phyloP scores from a whole-genome alignment of 169 alveolate genomes.

The Plasmodium ovale region DNA sequence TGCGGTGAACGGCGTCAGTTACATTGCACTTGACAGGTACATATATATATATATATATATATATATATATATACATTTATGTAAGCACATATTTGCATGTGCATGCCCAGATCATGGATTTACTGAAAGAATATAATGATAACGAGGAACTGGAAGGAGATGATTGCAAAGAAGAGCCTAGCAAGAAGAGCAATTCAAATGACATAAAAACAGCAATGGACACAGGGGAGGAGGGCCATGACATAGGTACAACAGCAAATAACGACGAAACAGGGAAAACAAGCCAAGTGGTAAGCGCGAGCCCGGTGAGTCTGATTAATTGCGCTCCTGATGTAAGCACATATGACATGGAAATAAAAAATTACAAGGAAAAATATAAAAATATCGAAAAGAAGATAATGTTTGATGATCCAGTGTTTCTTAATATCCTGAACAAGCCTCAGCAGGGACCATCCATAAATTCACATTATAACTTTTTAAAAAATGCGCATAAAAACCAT shows the following conservation, averaged over 20 bases:
- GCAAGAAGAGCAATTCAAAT: background rate
- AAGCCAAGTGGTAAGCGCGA: background rate
- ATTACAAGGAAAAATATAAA: conserved; percentile 70
- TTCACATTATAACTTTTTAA: conserved; percentile 73
- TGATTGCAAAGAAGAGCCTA: background rate
- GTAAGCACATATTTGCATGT: background rate
- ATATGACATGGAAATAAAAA: conserved; percentile 73
- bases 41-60: too few relatives aligned
- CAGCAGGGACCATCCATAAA: conserved; percentile 77
- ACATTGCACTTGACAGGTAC: too few relatives aligned
- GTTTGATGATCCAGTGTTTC: conserved; percentile 59
- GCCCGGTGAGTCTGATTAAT: conserved; percentile 76
- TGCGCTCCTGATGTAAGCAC: conserved; percentile 85
- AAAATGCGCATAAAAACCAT: conserved; percentile 72
- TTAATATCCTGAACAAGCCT: conserved; percentile 46
- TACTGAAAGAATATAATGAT: conserved; percentile 63
- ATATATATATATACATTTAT: conserved; percentile 7
- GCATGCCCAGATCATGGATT: conserved; percentile 48
- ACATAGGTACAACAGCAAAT: background rate
- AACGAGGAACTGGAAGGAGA: conserved; percentile 45
- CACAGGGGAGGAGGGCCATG: background rate
- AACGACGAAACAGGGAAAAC: conserved; percentile 1
- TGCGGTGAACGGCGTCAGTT: too few relatives aligned
- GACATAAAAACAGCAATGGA: background rate
- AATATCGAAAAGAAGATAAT: conserved; percentile 74